Evolutionary conservation across 164 flowering plant species (phyloP).

Genomic region (Nymphaea thermarum): DNA sequence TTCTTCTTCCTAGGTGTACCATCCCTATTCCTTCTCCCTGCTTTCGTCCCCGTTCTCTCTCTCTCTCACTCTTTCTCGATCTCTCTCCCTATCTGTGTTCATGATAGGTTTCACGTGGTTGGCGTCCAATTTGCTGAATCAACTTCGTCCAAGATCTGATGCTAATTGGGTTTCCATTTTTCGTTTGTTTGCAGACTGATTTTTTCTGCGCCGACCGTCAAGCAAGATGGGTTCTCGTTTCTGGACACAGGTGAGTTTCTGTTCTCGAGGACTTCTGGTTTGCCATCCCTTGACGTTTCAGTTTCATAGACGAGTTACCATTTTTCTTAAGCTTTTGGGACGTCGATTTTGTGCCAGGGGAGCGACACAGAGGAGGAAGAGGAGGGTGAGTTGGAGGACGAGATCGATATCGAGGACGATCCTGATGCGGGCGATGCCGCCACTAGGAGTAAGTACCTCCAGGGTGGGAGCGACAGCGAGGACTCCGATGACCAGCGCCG

Average conservation of each 20-base stretch:
- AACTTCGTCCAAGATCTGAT: too few species aligned
- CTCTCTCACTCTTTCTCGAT: too few species aligned
- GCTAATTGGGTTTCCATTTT: too few species aligned
- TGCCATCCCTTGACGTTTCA: neutral
- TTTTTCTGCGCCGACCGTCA: neutral
- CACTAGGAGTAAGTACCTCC: conserved; percentile 36
- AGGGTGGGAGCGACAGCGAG: conserved; percentile 51
- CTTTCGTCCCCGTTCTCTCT: too few species aligned
- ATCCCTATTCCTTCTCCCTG: too few species aligned
- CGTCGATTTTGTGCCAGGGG: neutral
- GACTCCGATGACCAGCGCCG: conserved; percentile 55
- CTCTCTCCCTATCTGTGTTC: too few species aligned
- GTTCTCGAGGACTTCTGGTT: neutral
- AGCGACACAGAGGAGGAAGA: conserved; percentile 45
- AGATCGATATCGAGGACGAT: conserved; percentile 12
- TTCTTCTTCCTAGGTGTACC: too few species aligned
- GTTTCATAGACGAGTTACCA: neutral
- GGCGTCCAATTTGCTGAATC: too few species aligned
- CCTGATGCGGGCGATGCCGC: conserved; percentile 16
- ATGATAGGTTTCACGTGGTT: too few species aligned
- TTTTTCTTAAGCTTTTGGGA: neutral
- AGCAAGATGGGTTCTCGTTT: conserved; percentile 28
- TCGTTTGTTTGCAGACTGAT: neutral
- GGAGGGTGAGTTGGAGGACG: conserved; percentile 19
- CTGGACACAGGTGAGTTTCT: conserved; percentile 24